Conservation (phyloP, 176 grass and related monocot species). For the Secale cereale region DNA sequence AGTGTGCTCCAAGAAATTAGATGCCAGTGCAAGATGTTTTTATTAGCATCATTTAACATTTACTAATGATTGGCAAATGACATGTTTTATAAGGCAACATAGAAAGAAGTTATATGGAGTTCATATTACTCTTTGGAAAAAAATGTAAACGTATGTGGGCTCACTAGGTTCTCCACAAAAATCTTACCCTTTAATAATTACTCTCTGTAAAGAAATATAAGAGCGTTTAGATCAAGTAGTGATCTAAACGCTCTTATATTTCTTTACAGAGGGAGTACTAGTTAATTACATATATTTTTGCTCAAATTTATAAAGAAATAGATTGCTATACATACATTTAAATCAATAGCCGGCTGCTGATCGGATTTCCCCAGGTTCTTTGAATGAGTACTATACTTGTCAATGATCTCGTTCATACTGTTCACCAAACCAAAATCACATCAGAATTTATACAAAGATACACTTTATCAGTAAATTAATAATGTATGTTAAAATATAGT, state of each 20-base stretch:
- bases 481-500: neutral
- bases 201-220: no score
- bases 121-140: neutral
- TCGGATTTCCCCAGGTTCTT: slow-evolving; percentile 63
- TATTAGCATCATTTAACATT: neutral
- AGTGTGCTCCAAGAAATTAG: neutral
- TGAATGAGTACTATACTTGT: slow-evolving; percentile 67
- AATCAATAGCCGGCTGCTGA: slow-evolving; percentile 50
- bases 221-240: no score
- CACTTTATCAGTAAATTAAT: neutral
- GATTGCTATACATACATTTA: slow-evolving; percentile 66
- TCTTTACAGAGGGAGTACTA: neutral
- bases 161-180: neutral
- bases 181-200: neutral
- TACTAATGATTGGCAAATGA: neutral
- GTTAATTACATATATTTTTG: neutral
- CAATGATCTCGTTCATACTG: slow-evolving; percentile 75
- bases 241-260: no score
- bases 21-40: neutral
- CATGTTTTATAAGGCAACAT: neutral
- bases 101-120: neutral
- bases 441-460: neutral
- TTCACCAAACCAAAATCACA: slow-evolving; percentile 30
- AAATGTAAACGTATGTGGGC: neutral
- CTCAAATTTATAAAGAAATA: neutral